phyloP scores from a whole-genome alignment of 73 alveolate species.

The Uronychia binucleata region DNA sequence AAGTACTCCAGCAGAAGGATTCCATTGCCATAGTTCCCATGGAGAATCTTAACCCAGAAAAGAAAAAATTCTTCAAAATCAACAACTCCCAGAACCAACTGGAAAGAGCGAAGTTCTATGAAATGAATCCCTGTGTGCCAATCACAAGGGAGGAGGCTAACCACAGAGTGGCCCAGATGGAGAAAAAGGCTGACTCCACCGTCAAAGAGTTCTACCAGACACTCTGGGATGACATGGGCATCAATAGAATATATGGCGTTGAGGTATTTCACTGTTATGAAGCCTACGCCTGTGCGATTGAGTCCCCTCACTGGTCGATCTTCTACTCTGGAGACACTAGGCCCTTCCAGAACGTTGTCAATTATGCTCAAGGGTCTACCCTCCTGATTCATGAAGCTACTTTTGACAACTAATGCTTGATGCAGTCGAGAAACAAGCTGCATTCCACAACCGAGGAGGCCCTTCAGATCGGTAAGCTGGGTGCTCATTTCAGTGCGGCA shows the following conservation, averaged over 20 bases:
- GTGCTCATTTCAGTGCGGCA: too few relatives aligned
- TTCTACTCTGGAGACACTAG: constrained; percentile 96
- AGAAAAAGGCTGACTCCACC: neutral
- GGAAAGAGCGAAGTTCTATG: neutral
- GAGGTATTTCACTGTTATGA: constrained; percentile 94
- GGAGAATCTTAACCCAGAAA: constrained; percentile 74
- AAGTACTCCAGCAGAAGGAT: constrained; percentile 59
- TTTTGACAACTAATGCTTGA: constrained; percentile 81
- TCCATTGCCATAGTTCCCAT: constrained; percentile 59
- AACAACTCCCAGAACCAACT: neutral
- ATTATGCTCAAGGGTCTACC: constrained; percentile 83
- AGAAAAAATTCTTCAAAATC: constrained; percentile 49
- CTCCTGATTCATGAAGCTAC: constrained; percentile 98
- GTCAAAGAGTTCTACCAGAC: constrained; percentile 15
- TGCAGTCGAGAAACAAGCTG: constrained; percentile 90
- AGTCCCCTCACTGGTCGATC: constrained; percentile 71
- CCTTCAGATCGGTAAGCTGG: too few relatives aligned
- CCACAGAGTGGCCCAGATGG: neutral
- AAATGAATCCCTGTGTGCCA: neutral
- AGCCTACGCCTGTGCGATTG: constrained; percentile 86
- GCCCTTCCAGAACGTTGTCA: constrained; percentile 85
- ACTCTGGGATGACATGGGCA: constrained; percentile 28
- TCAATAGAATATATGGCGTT: constrained; percentile 62
- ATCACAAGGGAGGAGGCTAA: neutral
- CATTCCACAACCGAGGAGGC: constrained; percentile 97